Conservation (phyloP, 495 filamentous ascomycete genomes). For the Neurospora sublineolata region DNA sequence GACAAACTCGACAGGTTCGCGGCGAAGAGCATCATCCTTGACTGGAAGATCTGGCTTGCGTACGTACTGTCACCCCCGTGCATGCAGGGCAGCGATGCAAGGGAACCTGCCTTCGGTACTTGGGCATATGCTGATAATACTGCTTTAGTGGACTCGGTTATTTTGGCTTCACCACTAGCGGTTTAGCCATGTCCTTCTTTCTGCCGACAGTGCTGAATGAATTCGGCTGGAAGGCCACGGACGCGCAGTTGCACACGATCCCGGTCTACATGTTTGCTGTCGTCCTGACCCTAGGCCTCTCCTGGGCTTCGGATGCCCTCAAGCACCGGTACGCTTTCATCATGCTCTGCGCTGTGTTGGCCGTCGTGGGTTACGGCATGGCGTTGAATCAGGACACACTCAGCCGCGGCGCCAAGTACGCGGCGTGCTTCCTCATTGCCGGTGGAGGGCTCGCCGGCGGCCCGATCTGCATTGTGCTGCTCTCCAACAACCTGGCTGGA, state of each 20-base stretch:
- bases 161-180: constrained; percentile 39
- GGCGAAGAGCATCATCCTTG: constrained; percentile 44
- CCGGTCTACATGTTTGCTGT: constrained; percentile 56
- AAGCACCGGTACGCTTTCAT: constrained; percentile 49
- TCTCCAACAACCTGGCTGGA: constrained; percentile 39
- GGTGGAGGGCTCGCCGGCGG: constrained; percentile 60
- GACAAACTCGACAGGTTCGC: constrained; percentile 61
- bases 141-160: constrained; percentile 31
- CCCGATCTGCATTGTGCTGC: constrained; percentile 46
- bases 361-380: constrained; percentile 27
- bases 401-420: constrained; percentile 59
- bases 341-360: constrained; percentile 36
- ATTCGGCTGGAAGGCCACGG: constrained; percentile 46
- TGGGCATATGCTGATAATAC: not conserved
- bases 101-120: not conserved
- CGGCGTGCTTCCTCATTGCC: constrained; percentile 50
- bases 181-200: constrained; percentile 55
- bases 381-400: constrained; percentile 46
- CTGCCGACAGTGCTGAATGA: constrained; percentile 53
- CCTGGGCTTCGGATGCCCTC: constrained; percentile 46
- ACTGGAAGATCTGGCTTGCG: constrained; percentile 38
- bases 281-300: constrained; percentile 47
- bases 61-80: not conserved
- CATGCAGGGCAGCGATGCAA: no score
- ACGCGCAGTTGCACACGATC: constrained; percentile 49